Evolutionary conservation across 2,329 filamentous ascomycete genomes (phyloP).

Genomic region (Bertia moriformis): DNA sequence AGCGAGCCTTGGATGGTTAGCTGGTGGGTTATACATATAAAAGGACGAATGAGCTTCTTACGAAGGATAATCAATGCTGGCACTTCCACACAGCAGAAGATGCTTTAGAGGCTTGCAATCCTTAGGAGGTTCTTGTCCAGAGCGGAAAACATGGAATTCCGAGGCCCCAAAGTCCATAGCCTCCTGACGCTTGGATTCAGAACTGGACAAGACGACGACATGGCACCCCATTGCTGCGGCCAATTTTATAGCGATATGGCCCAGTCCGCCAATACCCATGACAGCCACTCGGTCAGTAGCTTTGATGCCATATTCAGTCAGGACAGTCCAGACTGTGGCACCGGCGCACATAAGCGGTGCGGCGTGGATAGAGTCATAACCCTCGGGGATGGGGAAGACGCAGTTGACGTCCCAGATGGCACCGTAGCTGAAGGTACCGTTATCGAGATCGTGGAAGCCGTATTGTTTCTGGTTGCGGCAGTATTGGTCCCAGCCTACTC

Average conservation of each 20-base stretch:
- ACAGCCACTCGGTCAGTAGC: conserved; percentile 23
- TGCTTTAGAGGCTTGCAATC: neutral
- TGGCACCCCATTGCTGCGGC: conserved; percentile 52
- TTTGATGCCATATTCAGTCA: conserved; percentile 13
- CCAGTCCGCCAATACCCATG: conserved; percentile 52
- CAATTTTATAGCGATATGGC: conserved; percentile 55
- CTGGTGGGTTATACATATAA: no score
- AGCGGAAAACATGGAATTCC: conserved; percentile 47
- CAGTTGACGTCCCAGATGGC: conserved; percentile 19
- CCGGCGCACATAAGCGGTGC: conserved; percentile 25
- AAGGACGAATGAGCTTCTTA: no score
- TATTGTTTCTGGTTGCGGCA: conserved; percentile 25
- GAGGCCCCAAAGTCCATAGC: conserved; percentile 40
- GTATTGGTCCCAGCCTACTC: conserved; percentile 22
- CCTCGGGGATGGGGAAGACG: conserved; percentile 15
- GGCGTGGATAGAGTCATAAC: conserved; percentile 13
- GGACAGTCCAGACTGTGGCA: conserved; percentile 22
- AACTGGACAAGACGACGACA: conserved; percentile 48
- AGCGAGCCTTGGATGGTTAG: conserved; percentile 10
- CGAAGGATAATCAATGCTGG: no score
- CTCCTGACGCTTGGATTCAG: conserved; percentile 49
- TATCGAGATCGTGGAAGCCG: no score
- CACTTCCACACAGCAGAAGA: neutral
- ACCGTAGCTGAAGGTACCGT: conserved; percentile 26
- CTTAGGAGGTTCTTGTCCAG: conserved; percentile 21